Conservation (phyloP, 31 red algal species). For the Porphyra umbilicalis region DNA sequence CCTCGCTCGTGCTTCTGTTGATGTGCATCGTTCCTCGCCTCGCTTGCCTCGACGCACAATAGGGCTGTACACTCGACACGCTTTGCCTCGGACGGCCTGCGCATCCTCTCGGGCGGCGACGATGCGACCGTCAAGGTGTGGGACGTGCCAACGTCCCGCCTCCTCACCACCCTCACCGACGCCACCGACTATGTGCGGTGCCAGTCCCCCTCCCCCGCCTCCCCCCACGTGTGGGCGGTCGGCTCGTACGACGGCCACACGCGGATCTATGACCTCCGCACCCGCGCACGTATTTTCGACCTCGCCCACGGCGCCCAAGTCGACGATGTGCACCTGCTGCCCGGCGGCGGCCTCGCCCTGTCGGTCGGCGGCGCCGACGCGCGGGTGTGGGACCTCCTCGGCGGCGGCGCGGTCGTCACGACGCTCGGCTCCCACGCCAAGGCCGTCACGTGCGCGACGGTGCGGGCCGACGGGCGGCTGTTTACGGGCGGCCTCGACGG, state of each 20-base stretch:
- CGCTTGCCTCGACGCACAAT: not conserved
- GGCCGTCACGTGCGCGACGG: constrained; percentile 41
- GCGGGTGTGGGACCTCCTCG: constrained; percentile 65
- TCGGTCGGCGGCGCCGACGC: constrained; percentile 57
- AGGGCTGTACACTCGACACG: constrained; percentile 49
- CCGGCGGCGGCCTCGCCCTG: constrained; percentile 59
- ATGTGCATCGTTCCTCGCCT: not conserved
- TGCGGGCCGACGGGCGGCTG: constrained; percentile 13
- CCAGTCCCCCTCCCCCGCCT: constrained; percentile 49
- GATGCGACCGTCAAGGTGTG: constrained; percentile 54
- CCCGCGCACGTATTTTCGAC: constrained; percentile 28
- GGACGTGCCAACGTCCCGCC: constrained; percentile 53
- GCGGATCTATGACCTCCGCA: constrained; percentile 67
- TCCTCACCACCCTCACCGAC: constrained; percentile 27
- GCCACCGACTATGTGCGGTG: constrained; percentile 54
- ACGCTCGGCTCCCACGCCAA: constrained; percentile 49
- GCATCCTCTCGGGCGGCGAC: constrained; percentile 64
- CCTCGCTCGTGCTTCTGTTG: not conserved
- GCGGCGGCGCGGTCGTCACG: constrained; percentile 34
- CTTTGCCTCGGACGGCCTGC: constrained; percentile 63
- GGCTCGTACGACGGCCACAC: constrained; percentile 57
- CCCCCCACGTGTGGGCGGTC: constrained; percentile 67
- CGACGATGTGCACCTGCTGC: constrained; percentile 53
- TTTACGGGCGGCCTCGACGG: constrained; percentile 71
- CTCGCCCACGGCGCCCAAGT: constrained; percentile 42